Evolutionary conservation across 2,329 filamentous ascomycete species (phyloP), one percentile per base, ranked within the genome.

Genomic region (Stachybotrys chlorohalonatus): DNA sequence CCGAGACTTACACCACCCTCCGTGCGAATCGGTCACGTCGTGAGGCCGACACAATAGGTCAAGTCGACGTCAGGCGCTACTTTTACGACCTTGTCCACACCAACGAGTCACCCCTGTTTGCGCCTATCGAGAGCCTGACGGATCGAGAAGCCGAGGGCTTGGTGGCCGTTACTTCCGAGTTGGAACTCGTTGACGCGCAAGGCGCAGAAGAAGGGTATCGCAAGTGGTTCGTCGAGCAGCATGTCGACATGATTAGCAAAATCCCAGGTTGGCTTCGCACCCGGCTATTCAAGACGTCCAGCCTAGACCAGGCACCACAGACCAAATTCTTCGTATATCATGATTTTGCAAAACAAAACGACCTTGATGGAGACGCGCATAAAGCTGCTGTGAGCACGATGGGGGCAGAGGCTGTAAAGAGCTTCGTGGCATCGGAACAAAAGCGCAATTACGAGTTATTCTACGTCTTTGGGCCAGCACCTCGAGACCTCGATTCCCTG

Each of bases 231-330:
- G 72, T 80, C 32, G 82, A 91, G 57, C 89, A 94, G 67, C 89
- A 94, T 66, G 77, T 86, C 17, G 76, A 78, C 3, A 80, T 91
- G 79, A 67, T 95, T 55, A 75, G 85, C 57, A 86, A 86, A 63
- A 80, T 92, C 0, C 86, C 88, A 0, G 90, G 90, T 5, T 95
- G 90, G 89, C 72, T 88, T 56, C 83, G 90, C 45, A 86, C 86
- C 15, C 79, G 90, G 46, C 73, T 86, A 47, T 91, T 86, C 69
- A 79, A 81, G 55, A 87, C 86, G 3, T 85, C 85, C 0, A 75
- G 76, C 36, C 74, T 90, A 2, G 83, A 86, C 54, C 73, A 79
- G 7, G 64, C 72, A 31, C 73, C 74, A 16, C 76, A 78, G 24
- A 70, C 75, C 6, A 75, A 77, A 0, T 84, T 81, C 59, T 72